Conservation (phyloP, 768 basidiomycete genomes). For the Ramaria rubella region DNA sequence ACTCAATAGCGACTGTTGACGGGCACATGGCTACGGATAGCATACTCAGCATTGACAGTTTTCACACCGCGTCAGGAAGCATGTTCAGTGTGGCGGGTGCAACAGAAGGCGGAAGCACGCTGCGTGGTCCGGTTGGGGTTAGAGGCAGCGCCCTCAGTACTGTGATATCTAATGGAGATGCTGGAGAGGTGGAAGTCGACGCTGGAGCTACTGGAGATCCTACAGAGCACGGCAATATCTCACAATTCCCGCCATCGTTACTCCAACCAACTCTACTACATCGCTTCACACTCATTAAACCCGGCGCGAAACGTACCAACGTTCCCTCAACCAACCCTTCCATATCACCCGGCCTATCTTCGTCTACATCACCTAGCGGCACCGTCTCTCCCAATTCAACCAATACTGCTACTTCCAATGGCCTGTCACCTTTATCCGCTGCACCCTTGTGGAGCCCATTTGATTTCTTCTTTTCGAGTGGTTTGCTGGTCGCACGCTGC, state of each 20-base stretch:
- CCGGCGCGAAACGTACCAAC: slow-evolving; percentile 52
- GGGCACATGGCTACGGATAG: slow-evolving; percentile 1
- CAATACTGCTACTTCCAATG: slow-evolving; percentile 1
- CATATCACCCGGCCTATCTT: not conserved
- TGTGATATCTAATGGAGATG: too few species aligned
- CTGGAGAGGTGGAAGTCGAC: too few species aligned
- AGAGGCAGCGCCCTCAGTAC: not conserved
- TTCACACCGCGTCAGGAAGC: slow-evolving; percentile 38
- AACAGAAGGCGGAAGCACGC: slow-evolving; percentile 72
- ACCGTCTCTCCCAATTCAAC: not conserved
- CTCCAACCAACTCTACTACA: slow-evolving; percentile 50
- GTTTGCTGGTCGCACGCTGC: slow-evolving; percentile 66
- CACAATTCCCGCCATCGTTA: not conserved
- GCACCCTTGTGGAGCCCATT: slow-evolving; percentile 57
- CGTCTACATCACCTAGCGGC: not conserved
- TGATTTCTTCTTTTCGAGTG: slow-evolving; percentile 72
- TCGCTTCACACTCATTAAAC: slow-evolving; percentile 82
- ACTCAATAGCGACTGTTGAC: slow-evolving; percentile 32
- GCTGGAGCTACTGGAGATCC: not conserved
- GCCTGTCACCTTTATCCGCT: not conserved
- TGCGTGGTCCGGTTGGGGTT: slow-evolving; percentile 30
- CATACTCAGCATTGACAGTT: slow-evolving; percentile 14
- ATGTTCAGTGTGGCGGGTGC: slow-evolving; percentile 52
- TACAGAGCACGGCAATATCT: too few species aligned
- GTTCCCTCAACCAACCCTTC: not conserved